Conservation (phyloP, 2,329 filamentous ascomycete species). For the Xenoacremonium recifei region DNA sequence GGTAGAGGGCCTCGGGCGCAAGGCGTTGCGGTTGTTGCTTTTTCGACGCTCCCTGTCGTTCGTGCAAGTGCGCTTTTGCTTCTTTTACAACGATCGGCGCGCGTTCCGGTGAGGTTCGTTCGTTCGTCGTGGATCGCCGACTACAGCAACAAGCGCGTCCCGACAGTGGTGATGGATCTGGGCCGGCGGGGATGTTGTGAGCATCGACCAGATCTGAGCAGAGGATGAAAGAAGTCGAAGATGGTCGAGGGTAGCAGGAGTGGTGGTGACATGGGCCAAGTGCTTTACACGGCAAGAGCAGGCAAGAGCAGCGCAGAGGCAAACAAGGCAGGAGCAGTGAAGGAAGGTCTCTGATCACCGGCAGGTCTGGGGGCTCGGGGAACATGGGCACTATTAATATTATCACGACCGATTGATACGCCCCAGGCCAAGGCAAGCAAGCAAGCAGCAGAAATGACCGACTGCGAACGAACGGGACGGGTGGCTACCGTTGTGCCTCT, state of each 20-base stretch:
- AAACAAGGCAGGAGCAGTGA: slow-evolving; percentile 4
- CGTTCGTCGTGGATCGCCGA: too few species aligned
- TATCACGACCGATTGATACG: too few species aligned
- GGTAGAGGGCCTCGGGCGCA: too few species aligned
- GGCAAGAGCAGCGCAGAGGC: slow-evolving; percentile 12
- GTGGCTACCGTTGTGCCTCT: slow-evolving; percentile 19
- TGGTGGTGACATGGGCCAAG: slow-evolving; percentile 23
- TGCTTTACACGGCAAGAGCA: slow-evolving; percentile 17
- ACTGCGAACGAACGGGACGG: slow-evolving; percentile 22
- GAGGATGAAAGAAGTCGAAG: not conserved
- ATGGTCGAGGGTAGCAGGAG: not conserved
- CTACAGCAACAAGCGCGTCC: too few species aligned
- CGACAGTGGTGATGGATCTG: too few species aligned
- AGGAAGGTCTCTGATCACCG: slow-evolving; percentile 23
- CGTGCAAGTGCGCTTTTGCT: too few species aligned
- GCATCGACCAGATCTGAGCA: slow-evolving; percentile 25
- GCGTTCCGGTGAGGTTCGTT: too few species aligned
- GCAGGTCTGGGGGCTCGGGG: slow-evolving; percentile 25
- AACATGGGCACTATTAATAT: slow-evolving; percentile 14
- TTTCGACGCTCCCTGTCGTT: too few species aligned
- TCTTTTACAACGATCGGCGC: too few species aligned
- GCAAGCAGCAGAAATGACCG: slow-evolving; percentile 16
- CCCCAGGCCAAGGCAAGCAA: too few species aligned
- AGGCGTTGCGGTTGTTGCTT: too few species aligned
- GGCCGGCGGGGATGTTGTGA: slow-evolving; percentile 20